A percentile compares a stretch with the other conserved stretches of the same genome.
Evolutionary conservation across 2,329 filamentous ascomycete species (phyloP).

Genomic region (Cercospora sojina): DNA sequence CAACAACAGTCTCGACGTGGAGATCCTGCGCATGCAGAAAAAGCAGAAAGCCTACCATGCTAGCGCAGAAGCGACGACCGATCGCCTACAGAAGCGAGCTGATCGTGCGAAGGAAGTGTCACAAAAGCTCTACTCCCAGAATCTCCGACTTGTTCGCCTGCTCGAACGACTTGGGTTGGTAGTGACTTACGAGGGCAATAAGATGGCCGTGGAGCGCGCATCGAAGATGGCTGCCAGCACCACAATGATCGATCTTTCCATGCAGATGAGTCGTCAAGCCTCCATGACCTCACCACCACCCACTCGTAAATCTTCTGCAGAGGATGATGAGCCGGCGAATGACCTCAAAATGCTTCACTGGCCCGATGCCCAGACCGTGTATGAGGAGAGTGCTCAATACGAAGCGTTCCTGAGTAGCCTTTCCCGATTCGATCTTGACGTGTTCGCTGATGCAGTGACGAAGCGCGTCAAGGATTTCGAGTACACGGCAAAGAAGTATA

Average conservation of each 20-base stretch:
- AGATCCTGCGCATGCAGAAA: slow-evolving; percentile 67
- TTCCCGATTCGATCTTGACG: slow-evolving; percentile 77
- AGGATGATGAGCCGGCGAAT: slow-evolving; percentile 28
- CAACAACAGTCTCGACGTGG: slow-evolving; percentile 72
- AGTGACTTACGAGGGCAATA: slow-evolving; percentile 66
- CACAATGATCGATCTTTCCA: slow-evolving; percentile 43
- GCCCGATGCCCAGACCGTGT: slow-evolving; percentile 67
- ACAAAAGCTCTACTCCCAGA: slow-evolving; percentile 76
- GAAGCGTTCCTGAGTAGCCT: slow-evolving; percentile 70
- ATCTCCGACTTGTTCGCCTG: slow-evolving; percentile 77
- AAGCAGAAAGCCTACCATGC: slow-evolving; percentile 58
- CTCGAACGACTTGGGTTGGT: slow-evolving; percentile 85
- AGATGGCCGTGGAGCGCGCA: slow-evolving; percentile 72
- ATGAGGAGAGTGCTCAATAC: slow-evolving; percentile 71
- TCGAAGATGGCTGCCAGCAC: slow-evolving; percentile 56
- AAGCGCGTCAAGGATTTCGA: slow-evolving; percentile 93
- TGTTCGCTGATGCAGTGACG: slow-evolving; percentile 79
- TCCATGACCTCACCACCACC: slow-evolving; percentile 58
- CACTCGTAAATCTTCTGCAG: slow-evolving; percentile 54
- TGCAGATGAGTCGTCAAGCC: slow-evolving; percentile 52
- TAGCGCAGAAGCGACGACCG: slow-evolving; percentile 48
- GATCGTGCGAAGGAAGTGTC: slow-evolving; percentile 78
- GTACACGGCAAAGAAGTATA: slow-evolving; percentile 87
- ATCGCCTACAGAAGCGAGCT: slow-evolving; percentile 68
- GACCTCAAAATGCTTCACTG: slow-evolving; percentile 78